Evolutionary conservation across 768 basidiomycete genomes (phyloP).

Genomic region (Basidioascus undulatus): DNA sequence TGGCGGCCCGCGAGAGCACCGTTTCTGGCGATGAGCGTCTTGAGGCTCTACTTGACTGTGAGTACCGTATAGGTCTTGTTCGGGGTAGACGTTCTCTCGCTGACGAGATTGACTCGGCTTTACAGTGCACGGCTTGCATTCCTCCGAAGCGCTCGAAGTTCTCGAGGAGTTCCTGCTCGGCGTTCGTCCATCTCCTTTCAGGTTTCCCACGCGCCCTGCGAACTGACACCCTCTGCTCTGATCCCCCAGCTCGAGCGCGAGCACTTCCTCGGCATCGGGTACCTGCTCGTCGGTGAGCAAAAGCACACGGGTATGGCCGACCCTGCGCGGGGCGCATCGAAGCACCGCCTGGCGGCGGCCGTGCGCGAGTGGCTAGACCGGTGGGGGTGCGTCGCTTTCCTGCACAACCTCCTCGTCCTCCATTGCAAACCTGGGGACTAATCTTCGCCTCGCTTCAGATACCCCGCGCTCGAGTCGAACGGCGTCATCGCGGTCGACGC

Average conservation of each 20-base stretch:
- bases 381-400: constrained; percentile 75
- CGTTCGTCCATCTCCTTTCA: constrained; percentile 3
- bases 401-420: too few relatives aligned
- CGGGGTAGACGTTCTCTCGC: too few relatives aligned
- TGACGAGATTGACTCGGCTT: too few relatives aligned
- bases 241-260: constrained; percentile 50
- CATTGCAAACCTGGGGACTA: too few relatives aligned
- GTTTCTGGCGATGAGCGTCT: too few relatives aligned
- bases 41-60: too few relatives aligned
- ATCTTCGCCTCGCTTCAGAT: too few relatives aligned
- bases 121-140: constrained; percentile 87
- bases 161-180: constrained; percentile 52
- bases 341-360: constrained; percentile 56
- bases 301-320: constrained; percentile 56
- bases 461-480: constrained; percentile 81
- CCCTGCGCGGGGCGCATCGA: constrained; percentile 58
- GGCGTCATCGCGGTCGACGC: constrained; percentile 76
- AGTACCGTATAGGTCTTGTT: too few relatives aligned
- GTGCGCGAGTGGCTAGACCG: constrained; percentile 76
- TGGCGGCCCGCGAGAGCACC: constrained; percentile 30
- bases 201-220: neutral
- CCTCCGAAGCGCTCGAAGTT: constrained; percentile 77
- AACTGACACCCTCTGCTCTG: constrained; percentile 2
- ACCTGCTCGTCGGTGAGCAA: constrained; percentile 78
- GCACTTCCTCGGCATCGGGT: constrained; percentile 67